Evolutionary conservation across 2,329 filamentous ascomycete genomes (phyloP).

Genomic region (Setomelanomma holmii): DNA sequence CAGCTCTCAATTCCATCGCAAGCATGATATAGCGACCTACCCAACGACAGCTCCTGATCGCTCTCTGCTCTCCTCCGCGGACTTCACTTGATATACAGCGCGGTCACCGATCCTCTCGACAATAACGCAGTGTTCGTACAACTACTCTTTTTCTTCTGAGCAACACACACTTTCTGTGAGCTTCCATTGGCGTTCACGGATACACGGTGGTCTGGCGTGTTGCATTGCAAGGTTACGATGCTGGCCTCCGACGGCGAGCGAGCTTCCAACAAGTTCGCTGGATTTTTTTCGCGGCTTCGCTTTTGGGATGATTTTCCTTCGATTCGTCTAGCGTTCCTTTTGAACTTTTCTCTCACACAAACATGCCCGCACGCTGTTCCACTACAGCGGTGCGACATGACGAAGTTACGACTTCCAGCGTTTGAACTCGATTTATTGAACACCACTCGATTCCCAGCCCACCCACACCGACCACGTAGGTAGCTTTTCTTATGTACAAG

Average conservation of each 20-base stretch:
- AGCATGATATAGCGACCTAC: conserved; percentile 38
- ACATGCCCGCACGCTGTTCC: no score
- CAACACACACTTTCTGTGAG: conserved; percentile 8
- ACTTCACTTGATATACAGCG: background rate
- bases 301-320: background rate
- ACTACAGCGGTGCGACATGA: conserved; percentile 13
- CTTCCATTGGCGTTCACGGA: conserved; percentile 16
- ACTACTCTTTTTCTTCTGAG: conserved; percentile 9
- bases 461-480: conserved; percentile 3
- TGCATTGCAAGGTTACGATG: conserved; percentile 4
- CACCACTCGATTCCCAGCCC: conserved; percentile 4
- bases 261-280: background rate
- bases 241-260: background rate
- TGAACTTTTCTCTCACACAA: background rate
- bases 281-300: conserved; percentile 20
- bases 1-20: conserved; percentile 43
- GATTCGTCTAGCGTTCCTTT: conserved; percentile 3
- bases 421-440: conserved; percentile 4
- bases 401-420: conserved; percentile 31
- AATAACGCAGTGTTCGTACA: no score
- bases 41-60: background rate
- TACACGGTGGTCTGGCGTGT: conserved; percentile 5
- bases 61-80: background rate
- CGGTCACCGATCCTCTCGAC: conserved; percentile 1
- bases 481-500: conserved; percentile 8